phyloP scores from a whole-genome alignment of 208 protist species.

The Tritrichomonas musculus region DNA sequence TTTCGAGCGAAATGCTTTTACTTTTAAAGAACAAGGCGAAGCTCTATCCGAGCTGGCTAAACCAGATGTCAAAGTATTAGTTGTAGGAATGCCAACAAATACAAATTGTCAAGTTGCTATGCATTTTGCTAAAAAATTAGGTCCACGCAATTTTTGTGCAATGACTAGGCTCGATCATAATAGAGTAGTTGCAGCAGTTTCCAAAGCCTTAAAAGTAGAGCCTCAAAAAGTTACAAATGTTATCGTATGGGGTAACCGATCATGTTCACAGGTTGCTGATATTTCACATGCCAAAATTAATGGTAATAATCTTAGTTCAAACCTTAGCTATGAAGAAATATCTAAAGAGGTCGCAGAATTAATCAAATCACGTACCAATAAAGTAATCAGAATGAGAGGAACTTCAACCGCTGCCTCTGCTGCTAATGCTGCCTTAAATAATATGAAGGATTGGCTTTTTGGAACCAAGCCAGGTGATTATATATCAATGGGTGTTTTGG shows the following conservation, averaged over 20 bases:
- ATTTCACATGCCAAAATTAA: not conserved
- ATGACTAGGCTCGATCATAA: constrained; percentile 30
- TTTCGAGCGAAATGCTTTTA: not conserved
- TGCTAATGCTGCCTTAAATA: constrained; percentile 62
- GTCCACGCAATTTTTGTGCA: not conserved
- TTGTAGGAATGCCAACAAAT: constrained; percentile 29
- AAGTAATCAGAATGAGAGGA: constrained; percentile 71
- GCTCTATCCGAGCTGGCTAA: not conserved
- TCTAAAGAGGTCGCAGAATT: not conserved
- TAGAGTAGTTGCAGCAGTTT: not conserved
- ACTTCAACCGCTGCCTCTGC: constrained; percentile 78
- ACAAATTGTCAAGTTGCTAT: not conserved
- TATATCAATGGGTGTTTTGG: constrained; percentile 71
- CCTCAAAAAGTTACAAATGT: not conserved
- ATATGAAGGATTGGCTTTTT: constrained; percentile 61
- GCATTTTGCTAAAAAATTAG: not conserved
- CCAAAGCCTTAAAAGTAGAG: not conserved
- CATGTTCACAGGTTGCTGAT: not conserved
- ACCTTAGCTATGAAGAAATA: not conserved
- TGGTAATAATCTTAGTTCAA: not conserved
- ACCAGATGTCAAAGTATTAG: not conserved
- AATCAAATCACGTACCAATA: not conserved
- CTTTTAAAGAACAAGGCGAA: not conserved
- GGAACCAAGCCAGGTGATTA: constrained; percentile 52
- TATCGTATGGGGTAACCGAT: constrained; percentile 28